Evolutionary conservation across 2,329 filamentous ascomycete species (phyloP).

Genomic region (Chrysoporthe austroafricana): DNA sequence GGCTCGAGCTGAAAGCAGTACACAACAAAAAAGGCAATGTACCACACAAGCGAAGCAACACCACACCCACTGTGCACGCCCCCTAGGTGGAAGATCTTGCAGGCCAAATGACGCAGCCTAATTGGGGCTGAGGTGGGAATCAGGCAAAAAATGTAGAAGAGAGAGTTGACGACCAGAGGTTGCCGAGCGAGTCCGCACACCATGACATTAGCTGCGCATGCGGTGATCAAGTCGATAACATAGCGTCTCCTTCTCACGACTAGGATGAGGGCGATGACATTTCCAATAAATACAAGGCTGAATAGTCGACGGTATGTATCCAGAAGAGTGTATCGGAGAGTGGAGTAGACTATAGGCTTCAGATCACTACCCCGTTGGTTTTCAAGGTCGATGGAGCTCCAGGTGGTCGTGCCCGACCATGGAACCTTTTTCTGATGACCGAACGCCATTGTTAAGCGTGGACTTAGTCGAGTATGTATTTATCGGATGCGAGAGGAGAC

Average conservation of each 20-base stretch:
- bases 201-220: constrained; percentile 52
- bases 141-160: constrained; percentile 30
- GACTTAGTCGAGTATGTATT: background rate
- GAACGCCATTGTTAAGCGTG: background rate
- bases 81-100: constrained; percentile 57
- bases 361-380: background rate
- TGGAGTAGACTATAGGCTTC: constrained; percentile 1
- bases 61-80: constrained; percentile 56
- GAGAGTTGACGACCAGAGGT: constrained; percentile 54
- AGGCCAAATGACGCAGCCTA: constrained; percentile 50
- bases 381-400: constrained; percentile 1
- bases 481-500: background rate
- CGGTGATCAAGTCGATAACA: constrained; percentile 21
- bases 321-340: constrained; percentile 48
- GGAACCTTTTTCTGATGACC: background rate
- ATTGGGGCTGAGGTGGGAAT: constrained; percentile 51
- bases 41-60: constrained; percentile 54
- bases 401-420: background rate
- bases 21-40: constrained; percentile 31
- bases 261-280: constrained; percentile 51
- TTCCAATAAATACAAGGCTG: constrained; percentile 54
- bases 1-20: constrained; percentile 45
- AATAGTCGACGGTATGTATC: constrained; percentile 62
- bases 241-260: constrained; percentile 32
- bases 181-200: constrained; percentile 57